A percentile compares a stretch with the other conserved stretches of the same genome.
These are phyloP conservation scores for Globisporangium solare DNA, from an alignment of 352 stramenopile species.

Conservation along the genomic window DNA sequence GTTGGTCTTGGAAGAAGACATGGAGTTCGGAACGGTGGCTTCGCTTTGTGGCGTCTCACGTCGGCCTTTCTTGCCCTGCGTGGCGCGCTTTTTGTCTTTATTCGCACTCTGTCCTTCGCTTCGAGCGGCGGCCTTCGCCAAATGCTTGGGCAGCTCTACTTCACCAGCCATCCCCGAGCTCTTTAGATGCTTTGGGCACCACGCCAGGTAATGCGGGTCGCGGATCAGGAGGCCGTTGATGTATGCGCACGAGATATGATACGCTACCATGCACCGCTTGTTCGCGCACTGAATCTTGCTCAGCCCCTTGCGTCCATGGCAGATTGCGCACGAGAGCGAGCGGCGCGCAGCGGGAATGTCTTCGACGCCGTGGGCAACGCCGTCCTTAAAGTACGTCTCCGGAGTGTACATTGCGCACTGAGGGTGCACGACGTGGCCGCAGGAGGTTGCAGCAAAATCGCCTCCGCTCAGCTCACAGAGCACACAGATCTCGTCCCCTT, in stretches of 20 bases:
- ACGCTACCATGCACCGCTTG: constrained; percentile 59
- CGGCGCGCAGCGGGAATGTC: constrained; percentile 48
- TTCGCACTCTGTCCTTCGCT: constrained; percentile 18
- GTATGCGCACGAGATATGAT: constrained; percentile 70
- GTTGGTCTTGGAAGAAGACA: constrained; percentile 40
- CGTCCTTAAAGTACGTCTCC: constrained; percentile 77
- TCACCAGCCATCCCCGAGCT: constrained; percentile 54
- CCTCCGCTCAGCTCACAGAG: constrained; percentile 74
- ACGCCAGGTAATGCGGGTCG: constrained; percentile 66
- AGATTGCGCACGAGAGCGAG: constrained; percentile 55
- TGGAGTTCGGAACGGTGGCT: constrained; percentile 11
- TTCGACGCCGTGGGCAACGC: constrained; percentile 54
- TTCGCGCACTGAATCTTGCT: constrained; percentile 80
- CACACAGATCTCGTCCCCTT: constrained; percentile 58
- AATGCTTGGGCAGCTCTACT: constrained; percentile 60
- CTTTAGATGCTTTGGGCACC: constrained; percentile 77
- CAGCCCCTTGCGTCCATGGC: constrained; percentile 49
- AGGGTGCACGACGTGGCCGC: constrained; percentile 54
- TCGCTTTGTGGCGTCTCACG: constrained; percentile 27
- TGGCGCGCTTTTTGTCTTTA: constrained; percentile 9
- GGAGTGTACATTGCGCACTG: constrained; percentile 83
- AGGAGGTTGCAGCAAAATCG: constrained; percentile 72
- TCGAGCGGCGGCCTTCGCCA: constrained; percentile 31
- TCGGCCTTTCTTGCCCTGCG: constrained; percentile 18
- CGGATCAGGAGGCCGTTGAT: constrained; percentile 61